Evolutionary conservation across 2,329 filamentous ascomycete genomes (phyloP), one percentile per base, ranked within the genome.

Genomic region (Geosmithia flava): DNA sequence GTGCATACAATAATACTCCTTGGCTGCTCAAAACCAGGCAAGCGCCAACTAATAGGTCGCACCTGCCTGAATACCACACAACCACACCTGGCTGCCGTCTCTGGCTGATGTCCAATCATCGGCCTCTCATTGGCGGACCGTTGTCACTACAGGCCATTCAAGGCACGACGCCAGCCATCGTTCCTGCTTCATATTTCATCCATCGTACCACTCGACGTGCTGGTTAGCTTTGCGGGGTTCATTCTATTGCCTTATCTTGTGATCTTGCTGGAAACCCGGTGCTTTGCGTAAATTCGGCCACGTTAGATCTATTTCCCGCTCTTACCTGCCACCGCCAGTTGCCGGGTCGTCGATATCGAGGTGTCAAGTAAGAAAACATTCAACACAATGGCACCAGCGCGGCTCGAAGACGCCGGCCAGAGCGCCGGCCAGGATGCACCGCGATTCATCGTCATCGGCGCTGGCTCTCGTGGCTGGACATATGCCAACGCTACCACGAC

Each of bases 371-470:
- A 16, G 33, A 13, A n/a, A 37, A 37, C 33, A 37, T 16, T 20
- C 42, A 23, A 10, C 17, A 44, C 10, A 17, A 44, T 16, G 19
- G 17, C 20, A 20, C 17, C 13, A 23, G 30, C 17, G 7, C 47
- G 42, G 16, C 20, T 20, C 19, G 2, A 41, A 47, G 48, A 44
- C 50, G 41, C 59, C 66, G 5, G 67, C 66, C 10, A 68, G 11
- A 37, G 13, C 5, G 11, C 10, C 33, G 64, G 44, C 70, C 70
- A 8, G 59, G 42, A 64, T 68, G 60, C 78, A 20, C 78, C 81
- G 3, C 79, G 83, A 46, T 79, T 94, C 57, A 72, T 94, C 48
- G 76, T 95, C 57, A 82, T 95, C 55, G 89, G 89, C 19, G 88
- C 87, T 7, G 88, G 89, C 33, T 87, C 84, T 45, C 81, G 89